Evolutionary conservation across 176 grass and related monocot species (phyloP), one percentile per base, ranked within the genome.

Genomic region (Echinochloa phyllopogon): DNA sequence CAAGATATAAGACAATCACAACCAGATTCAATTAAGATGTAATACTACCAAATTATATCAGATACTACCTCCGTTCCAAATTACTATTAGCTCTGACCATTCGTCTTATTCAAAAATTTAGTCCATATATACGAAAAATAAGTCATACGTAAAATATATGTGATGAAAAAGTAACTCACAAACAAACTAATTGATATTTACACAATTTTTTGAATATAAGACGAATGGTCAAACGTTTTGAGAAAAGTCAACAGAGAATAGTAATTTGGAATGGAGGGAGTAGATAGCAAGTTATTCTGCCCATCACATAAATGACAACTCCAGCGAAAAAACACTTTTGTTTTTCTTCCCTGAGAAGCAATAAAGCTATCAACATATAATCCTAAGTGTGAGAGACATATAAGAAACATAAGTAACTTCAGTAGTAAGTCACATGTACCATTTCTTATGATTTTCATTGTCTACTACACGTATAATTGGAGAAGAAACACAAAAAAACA

Each of bases 381-480:
- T 40, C 76, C 33, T 77, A 85, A 40, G 16, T 59, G 25, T 49
- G 11, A 44, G 58, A 57, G 16, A 71, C 0, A 2, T 37, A 76
- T 6, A 53, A 68, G 17, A 76, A 80, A 51, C 55, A 76, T 7
- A 76, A 56, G 24, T 53, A 62, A 57, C 52, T 76, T 82, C 9
- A 76, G 75, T 17, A 70, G 44, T 27, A 23, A 47, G 14, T 37
- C 57, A 56, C 78, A 84, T 67, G 48, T 82, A 85, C 71, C 25
- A 44, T 79, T 65, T 74, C n/a, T 53, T 72, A 82, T 44, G 60
- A 66, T 45, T 55, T 86, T 37, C 59, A 72, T 29, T 72, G 37
- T 56, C 20, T 37, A 33, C n/a, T 57, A 2, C 21, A 58, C 69
- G 6, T 42, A 72, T 82, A 40, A 51, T 20, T 21, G 24, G 39